Evolutionary conservation across 1,284 basidiomycete species (phyloP), one percentile per base, ranked within the genome.

Genomic region (Naganishia albida): DNA sequence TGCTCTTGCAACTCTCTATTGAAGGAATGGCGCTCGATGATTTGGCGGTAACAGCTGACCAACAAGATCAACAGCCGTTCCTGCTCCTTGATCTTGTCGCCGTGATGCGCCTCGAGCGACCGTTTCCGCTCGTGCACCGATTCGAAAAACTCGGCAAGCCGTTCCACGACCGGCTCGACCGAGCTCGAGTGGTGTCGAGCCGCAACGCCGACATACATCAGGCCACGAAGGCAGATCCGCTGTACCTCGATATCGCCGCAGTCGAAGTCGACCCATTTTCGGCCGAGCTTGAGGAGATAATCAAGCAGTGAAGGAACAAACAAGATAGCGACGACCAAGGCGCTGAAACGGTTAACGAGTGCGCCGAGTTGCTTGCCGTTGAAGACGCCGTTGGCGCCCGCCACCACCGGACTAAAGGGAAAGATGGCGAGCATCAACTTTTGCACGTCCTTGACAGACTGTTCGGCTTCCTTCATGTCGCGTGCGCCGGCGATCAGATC

Each of bases 311-410:
- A 80, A 0, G 87, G 85, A 53, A 89, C 86, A 43, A 95, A 84
- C 71, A 88, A 85, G 55, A 91, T 83, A 7, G 86, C 87, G n/a
- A 91, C 82, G 20, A 89, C 85, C 70, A 91, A 83, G 16, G 89
- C 86, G 49, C 85, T 86, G 72, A 92, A 88, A 28, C 94, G 87
- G 76, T 98, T 97, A 77, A 89, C 87, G 13, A 97, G 82, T 81
- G 88, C 87, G 0, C 91, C 90, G 1, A 91, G 82, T 60, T 90
- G 86, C 38, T 84, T 80, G 2, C 76, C 70, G 0, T 82, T 82
- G 0, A 87, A 85, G 4, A 86, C 82, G 18, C 79, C 74, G 34
- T 81, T 77, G 57, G 85, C 84, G 16, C 84, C 84, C 76, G 88
- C 88, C 1, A 85, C 82, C 2, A 93, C 75, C 0, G 75, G 70